Evolutionary conservation across 352 stramenopile species (phyloP).

Genomic region (Globisporangium sylvaticum): DNA sequence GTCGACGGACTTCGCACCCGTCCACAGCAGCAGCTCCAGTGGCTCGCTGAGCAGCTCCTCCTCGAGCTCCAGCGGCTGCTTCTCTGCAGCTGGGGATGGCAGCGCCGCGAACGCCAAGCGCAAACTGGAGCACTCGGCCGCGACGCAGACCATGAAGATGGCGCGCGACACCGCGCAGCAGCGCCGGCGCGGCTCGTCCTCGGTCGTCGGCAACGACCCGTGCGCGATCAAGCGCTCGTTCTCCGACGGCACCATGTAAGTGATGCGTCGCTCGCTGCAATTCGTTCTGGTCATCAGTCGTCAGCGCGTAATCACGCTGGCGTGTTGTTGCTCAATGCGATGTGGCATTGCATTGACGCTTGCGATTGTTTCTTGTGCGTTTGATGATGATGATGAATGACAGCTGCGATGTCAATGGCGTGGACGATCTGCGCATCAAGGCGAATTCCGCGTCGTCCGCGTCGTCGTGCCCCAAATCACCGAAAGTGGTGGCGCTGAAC

Average conservation of each 20-base stretch:
- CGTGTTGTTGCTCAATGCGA: background rate
- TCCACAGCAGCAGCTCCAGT: constrained; percentile 1
- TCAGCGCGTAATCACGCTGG: background rate
- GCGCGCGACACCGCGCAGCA: constrained; percentile 23
- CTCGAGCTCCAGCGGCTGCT: constrained; percentile 14
- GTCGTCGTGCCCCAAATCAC: constrained; percentile 28
- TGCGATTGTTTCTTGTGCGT: background rate
- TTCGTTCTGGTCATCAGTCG: background rate
- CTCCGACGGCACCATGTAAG: constrained; percentile 77
- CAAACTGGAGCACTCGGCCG: constrained; percentile 42
- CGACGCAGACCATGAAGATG: constrained; percentile 17
- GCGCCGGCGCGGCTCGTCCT: constrained; percentile 37
- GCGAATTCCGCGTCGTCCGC: too few species aligned
- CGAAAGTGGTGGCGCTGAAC: constrained; percentile 15
- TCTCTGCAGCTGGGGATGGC: constrained; percentile 17
- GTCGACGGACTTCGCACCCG: constrained; percentile 31
- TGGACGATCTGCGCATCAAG: constrained; percentile 2
- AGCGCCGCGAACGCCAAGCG: constrained; percentile 51
- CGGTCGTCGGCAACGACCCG: constrained; percentile 16
- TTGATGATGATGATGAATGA: background rate
- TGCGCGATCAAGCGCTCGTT: constrained; percentile 50
- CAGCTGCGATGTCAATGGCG: constrained; percentile 9
- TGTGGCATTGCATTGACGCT: background rate
- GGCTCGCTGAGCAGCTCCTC: constrained; percentile 2
- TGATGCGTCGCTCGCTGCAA: background rate